Percentiles rank a stretch among this genome's conserved stretches.
Conservation (phyloP, 306 rosid species). For the Canavalia ensiformis region DNA sequence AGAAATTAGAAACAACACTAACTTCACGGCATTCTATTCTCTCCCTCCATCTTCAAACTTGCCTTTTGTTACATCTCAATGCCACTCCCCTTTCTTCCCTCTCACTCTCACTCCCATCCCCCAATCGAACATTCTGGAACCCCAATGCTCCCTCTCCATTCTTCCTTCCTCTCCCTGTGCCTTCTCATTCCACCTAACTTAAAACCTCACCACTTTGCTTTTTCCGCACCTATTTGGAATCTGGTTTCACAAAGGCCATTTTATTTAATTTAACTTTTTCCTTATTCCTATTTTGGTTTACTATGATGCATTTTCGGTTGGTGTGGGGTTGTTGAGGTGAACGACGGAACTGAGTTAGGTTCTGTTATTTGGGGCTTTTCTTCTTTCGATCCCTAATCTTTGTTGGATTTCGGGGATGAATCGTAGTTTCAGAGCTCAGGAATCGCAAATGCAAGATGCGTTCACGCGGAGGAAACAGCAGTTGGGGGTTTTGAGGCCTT, state of each 20-base stretch:
- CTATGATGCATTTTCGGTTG: constrained; percentile 31
- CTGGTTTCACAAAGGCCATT: not conserved
- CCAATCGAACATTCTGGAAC: constrained; percentile 41
- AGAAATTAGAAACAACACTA: constrained; percentile 51
- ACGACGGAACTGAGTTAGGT: constrained; percentile 50
- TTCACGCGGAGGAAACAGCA: constrained; percentile 72
- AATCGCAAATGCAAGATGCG: constrained; percentile 75
- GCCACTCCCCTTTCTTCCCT: constrained; percentile 53
- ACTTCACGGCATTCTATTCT: constrained; percentile 40
- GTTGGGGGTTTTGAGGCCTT: constrained; percentile 59
- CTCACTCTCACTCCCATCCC: not conserved
- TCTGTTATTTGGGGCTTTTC: constrained; percentile 38
- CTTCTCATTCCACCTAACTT: constrained; percentile 28
- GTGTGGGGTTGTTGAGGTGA: constrained; percentile 47
- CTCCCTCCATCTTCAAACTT: constrained; percentile 52
- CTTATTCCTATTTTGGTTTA: constrained; percentile 18
- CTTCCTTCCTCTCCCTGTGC: not conserved
- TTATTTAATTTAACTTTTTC: constrained; percentile 18
- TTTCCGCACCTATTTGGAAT: not conserved
- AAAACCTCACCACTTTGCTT: not conserved
- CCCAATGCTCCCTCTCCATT: not conserved
- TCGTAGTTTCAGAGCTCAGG: constrained; percentile 94
- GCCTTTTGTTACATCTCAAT: constrained; percentile 49
- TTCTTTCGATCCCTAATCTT: constrained; percentile 39
- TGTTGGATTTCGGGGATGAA: constrained; percentile 64